Percentiles rank a stretch among this genome's conserved stretches.
Conservation (phyloP, 768 basidiomycete species). For the Naganishia randhawae region DNA sequence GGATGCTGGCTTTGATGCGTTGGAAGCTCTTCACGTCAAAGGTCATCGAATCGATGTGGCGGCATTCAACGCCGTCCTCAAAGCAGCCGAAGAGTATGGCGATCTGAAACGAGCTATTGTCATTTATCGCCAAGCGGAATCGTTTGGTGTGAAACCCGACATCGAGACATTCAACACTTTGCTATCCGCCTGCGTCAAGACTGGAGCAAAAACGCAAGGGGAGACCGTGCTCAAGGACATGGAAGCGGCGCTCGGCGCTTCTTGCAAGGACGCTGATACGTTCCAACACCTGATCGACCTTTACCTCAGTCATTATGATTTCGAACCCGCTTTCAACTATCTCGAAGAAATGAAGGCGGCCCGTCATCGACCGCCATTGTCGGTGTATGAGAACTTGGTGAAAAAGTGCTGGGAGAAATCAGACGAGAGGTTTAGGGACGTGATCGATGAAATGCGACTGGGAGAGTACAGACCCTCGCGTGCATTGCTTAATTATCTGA, state of each 20-base stretch:
- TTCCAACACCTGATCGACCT: constrained; percentile 68
- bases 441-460: constrained; percentile 64
- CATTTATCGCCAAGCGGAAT: constrained; percentile 63
- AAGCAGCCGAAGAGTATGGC: constrained; percentile 60
- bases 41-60: constrained; percentile 59
- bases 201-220: constrained; percentile 64
- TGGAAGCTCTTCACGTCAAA: constrained; percentile 62
- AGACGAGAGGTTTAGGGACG: constrained; percentile 65
- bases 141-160: constrained; percentile 60
- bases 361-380: constrained; percentile 55
- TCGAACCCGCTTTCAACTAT: constrained; percentile 84
- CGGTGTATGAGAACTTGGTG: constrained; percentile 62
- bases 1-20: constrained; percentile 63
- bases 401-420: constrained; percentile 58
- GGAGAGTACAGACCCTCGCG: constrained; percentile 31
- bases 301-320: constrained; percentile 66
- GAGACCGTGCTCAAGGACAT: constrained; percentile 66
- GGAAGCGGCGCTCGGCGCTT: constrained; percentile 48
- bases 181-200: constrained; percentile 62
- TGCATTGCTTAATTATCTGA: background rate
- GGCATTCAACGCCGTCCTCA: constrained; percentile 65
- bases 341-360: constrained; percentile 80
- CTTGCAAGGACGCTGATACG: constrained; percentile 55
- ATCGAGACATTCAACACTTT: constrained; percentile 67
- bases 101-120: constrained; percentile 75